Evolutionary conservation across 352 stramenopile species (phyloP).

Genomic region (Globisporangium polare): DNA sequence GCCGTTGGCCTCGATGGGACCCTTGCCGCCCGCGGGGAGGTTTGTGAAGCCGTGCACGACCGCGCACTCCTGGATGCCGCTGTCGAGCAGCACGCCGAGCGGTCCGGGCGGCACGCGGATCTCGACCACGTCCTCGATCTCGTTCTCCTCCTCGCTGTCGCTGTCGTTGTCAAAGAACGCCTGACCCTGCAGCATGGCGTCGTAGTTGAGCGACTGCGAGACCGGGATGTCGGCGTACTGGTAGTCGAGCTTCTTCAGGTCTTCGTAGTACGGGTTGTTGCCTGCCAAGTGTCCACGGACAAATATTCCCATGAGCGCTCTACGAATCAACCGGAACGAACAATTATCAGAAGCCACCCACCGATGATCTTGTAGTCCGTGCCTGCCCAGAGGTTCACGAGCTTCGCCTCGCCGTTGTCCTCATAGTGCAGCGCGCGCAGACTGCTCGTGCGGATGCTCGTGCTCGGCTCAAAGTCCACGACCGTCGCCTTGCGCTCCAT

Average conservation of each 20-base stretch:
- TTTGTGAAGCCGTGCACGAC: constrained; percentile 82
- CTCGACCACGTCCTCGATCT: constrained; percentile 75
- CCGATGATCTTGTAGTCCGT: constrained; percentile 83
- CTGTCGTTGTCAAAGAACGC: constrained; percentile 83
- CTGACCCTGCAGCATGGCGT: constrained; percentile 64
- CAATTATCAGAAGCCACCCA: not conserved
- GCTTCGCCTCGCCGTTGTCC: constrained; percentile 63
- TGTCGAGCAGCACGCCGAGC: constrained; percentile 72
- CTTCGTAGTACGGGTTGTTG: constrained; percentile 66
- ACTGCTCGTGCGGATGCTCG: constrained; percentile 68
- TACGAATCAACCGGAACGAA: not conserved
- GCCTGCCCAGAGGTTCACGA: constrained; percentile 80
- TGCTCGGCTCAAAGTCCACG: constrained; percentile 79
- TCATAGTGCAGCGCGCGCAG: constrained; percentile 78
- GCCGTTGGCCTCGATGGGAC: constrained; percentile 58
- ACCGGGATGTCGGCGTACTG: constrained; percentile 63
- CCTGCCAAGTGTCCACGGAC: not conserved
- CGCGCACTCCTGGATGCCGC: constrained; percentile 70
- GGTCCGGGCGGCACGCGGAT: constrained; percentile 67
- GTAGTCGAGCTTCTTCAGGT: constrained; percentile 67
- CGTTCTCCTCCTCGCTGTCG: constrained; percentile 73
- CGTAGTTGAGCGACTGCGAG: constrained; percentile 32
- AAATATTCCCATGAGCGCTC: not conserved
- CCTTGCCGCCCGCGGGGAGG: constrained; percentile 49
- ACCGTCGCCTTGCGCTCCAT: constrained; percentile 68